These are phyloP conservation scores for Lichtheimia hyalospora DNA, from an alignment of 371 early-diverging fungal species.

Conservation along the genomic window DNA sequence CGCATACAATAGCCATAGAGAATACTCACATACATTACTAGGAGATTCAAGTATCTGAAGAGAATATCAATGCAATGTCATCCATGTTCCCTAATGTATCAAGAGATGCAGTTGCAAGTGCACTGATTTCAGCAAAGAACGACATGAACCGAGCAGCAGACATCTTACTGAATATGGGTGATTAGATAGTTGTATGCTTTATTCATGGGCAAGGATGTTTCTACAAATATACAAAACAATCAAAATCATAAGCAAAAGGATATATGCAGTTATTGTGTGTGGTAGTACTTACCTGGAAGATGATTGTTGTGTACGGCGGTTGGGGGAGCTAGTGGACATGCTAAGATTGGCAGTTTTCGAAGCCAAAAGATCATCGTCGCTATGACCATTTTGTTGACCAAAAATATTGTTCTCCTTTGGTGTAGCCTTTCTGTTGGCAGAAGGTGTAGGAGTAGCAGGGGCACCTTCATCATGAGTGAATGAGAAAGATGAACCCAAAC, in stretches of 20 bases:
- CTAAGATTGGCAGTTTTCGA: slow-evolving; percentile 8
- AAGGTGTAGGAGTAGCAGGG: neutral
- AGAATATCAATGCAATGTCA: slow-evolving; percentile 48
- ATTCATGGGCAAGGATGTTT: slow-evolving; percentile 15
- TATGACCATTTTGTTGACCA: slow-evolving; percentile 1
- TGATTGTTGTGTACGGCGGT: slow-evolving; percentile 8
- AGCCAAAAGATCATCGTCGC: slow-evolving; percentile 9
- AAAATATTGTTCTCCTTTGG: slow-evolving; percentile 6
- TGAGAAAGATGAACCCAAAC: slow-evolving; percentile 26
- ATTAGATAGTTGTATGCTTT: slow-evolving; percentile 10
- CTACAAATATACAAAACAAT: slow-evolving; percentile 2
- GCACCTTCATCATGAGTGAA: slow-evolving; percentile 29
- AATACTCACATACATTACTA: neutral
- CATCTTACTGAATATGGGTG: slow-evolving; percentile 37
- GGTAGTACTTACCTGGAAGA: neutral
- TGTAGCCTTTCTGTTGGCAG: slow-evolving; percentile 1
- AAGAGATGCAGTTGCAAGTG: slow-evolving; percentile 55
- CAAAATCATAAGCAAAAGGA: neutral
- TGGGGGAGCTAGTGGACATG: slow-evolving; percentile 5
- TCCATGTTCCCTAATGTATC: slow-evolving; percentile 60
- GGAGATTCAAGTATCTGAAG: slow-evolving; percentile 27
- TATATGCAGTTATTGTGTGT: neutral
- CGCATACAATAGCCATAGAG: too few species aligned
- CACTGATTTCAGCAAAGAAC: slow-evolving; percentile 56
- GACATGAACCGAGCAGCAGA: slow-evolving; percentile 61